Percentiles rank a stretch among this genome's conserved stretches.
Evolutionary conservation across 2,329 filamentous ascomycete genomes (phyloP).

Genomic region (Aspergillus quadricinctus): DNA sequence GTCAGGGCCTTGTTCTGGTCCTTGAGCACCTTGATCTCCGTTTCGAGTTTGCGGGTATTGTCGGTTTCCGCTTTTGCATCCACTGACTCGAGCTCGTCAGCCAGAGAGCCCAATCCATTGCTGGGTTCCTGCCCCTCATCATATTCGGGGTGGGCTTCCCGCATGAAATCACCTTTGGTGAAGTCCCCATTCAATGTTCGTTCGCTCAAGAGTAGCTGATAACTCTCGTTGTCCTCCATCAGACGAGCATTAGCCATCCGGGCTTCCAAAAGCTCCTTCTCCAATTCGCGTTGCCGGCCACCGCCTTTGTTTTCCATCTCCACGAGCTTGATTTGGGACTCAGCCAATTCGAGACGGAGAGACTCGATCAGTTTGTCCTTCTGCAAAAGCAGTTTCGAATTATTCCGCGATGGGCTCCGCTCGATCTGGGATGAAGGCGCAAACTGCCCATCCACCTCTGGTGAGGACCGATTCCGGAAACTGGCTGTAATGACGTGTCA

Average conservation of each 20-base stretch:
- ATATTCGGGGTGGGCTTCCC: slow-evolving; percentile 38
- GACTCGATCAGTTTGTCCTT: slow-evolving; percentile 97
- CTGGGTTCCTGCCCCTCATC: slow-evolving; percentile 43
- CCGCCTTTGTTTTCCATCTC: slow-evolving; percentile 92
- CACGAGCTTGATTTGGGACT: slow-evolving; percentile 90
- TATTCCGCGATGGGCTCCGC: slow-evolving; percentile 83
- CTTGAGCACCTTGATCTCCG: slow-evolving; percentile 72
- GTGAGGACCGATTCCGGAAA: slow-evolving; percentile 52
- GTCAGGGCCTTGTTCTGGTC: slow-evolving; percentile 97
- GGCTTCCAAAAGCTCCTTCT: slow-evolving; percentile 82
- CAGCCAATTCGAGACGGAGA: slow-evolving; percentile 83
- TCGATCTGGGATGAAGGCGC: slow-evolving; percentile 80
- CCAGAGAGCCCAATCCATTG: slow-evolving; percentile 56
- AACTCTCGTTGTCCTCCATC: slow-evolving; percentile 98
- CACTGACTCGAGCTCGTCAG: slow-evolving; percentile 79
- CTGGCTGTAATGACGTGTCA: slow-evolving; percentile 32
- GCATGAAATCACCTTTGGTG: slow-evolving; percentile 74
- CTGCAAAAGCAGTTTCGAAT: slow-evolving; percentile 83
- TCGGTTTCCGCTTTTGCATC: slow-evolving; percentile 60
- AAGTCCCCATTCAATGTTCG: slow-evolving; percentile 95
- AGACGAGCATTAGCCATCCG: slow-evolving; percentile 93
- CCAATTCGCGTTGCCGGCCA: slow-evolving; percentile 81
- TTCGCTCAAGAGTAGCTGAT: slow-evolving; percentile 89
- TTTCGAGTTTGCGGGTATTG: slow-evolving; percentile 63
- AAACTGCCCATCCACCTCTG: slow-evolving; percentile 72